Base-by-base conservation (phyloP, 495 filamentous ascomycete genomes). In the Baudoinia panamericana region DNA sequence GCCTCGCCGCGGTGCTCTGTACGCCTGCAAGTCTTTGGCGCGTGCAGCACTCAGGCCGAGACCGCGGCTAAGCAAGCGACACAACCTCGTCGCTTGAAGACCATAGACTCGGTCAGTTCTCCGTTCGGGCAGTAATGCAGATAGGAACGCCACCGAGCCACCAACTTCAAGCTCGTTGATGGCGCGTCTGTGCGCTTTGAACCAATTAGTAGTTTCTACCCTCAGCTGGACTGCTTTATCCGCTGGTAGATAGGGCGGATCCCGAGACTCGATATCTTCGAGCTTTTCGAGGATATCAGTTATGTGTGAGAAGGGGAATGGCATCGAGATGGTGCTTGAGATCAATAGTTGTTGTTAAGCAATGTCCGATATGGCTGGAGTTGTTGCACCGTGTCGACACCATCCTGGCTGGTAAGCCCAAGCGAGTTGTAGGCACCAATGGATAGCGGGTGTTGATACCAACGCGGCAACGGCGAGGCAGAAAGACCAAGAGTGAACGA, bases 31-130 rank as follows among this genome's bases (percentile, higher is more conserved):
- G 23, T 80, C 68, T 31, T 61, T 55, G n/a, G 72, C 58, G 9
- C 81, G 65, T 0, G 66, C 72, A 5, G 55, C 56, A 7, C 78
- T 75, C 10, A 90, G 62, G 4, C 66, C 50, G 19, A 87, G 59
- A 20, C 71, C 75, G 44, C 78, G 70, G 9, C 71, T 73, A 9
- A 93, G 67, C 13, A 78, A 65, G 20, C 65, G 66, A 25, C 75
- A 71, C 1, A 93, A 63, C 2, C 63, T 66, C 10, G 57, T 57
- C 12, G 70, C 66, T 45, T 81, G 69, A 0, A 90, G 60, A 41
- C 61, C 63, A 55, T 85, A 93, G 7, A 84, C 78, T 17, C 84
- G 69, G 54, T 93, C 85, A 0, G 69, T 69, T 39, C 83, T 66
- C 50, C 71, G 76, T 43, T 82, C 75, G 0, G 85, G 85, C 13